A percentile compares a stretch with the other conserved stretches of the same genome.
Evolutionary conservation across 2,329 filamentous ascomycete species (phyloP).

Genomic region (Curvularia eragrostidis): DNA sequence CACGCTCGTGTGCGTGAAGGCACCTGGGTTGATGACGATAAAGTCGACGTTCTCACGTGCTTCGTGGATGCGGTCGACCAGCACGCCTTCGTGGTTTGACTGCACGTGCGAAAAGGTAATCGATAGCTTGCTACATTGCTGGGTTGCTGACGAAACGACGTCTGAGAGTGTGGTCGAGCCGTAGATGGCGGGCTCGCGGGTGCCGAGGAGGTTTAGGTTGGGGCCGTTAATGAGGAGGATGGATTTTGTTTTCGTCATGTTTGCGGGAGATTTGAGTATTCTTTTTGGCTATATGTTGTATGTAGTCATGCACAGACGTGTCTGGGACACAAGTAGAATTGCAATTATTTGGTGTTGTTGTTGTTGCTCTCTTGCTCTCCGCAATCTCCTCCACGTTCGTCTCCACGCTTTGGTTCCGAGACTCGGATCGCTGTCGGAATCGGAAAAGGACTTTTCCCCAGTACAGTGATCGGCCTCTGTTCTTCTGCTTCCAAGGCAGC

Average conservation of each 20-base stretch:
- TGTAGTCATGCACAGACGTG: not conserved
- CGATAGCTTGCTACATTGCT: conserved; percentile 59
- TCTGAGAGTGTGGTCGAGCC: conserved; percentile 71
- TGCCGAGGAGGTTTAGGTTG: conserved; percentile 81
- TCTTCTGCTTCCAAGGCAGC: not conserved
- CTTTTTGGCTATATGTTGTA: not conserved
- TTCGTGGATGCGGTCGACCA: conserved; percentile 75
- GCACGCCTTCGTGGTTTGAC: conserved; percentile 78
- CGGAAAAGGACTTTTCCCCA: conserved; percentile 20
- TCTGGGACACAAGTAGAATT: not conserved
- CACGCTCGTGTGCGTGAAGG: conserved; percentile 77
- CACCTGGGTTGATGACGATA: conserved; percentile 78
- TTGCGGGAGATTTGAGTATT: not conserved
- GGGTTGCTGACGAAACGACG: conserved; percentile 59
- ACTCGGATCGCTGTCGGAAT: conserved; percentile 13
- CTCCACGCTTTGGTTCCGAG: conserved; percentile 9
- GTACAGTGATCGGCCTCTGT: conserved; percentile 7
- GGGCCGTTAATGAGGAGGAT: conserved; percentile 82
- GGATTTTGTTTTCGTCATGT: conserved; percentile 51
- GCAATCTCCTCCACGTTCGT: not conserved
- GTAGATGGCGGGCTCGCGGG: conserved; percentile 75
- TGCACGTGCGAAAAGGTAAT: conserved; percentile 68
- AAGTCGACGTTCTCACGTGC: conserved; percentile 67
- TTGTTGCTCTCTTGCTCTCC: not conserved
- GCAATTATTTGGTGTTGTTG: not conserved